Base-by-base conservation (phyloP, 2,329 filamentous ascomycete species). In the Colletotrichum eleusines region DNA sequence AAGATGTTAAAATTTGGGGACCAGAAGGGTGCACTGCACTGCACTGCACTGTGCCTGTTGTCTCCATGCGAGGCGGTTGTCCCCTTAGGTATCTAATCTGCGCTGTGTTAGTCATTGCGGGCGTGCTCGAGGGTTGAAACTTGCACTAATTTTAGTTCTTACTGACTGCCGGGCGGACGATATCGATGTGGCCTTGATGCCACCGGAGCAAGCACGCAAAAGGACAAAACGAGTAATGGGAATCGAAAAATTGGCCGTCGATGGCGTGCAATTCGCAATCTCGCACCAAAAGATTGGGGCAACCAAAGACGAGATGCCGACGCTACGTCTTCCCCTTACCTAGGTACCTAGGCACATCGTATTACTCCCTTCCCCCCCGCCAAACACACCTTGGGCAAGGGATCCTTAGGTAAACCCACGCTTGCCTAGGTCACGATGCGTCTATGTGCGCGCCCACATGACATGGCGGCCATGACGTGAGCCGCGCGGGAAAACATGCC, bases 401-500 rank as follows among this genome's bases (percentile, higher is more conserved):
- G 58, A 69, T n/a, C 61, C 61, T 44, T 20, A 20, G 42, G 57
- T 70, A 20, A 40, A 60, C 66, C 5, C 23, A n/a, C 38, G 48
- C 64, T 61, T 55, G 28, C 38, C 18, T 53, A 9, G 3, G 50
- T 8, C 11, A 26, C 38, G 28, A 42, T 28, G 62, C 31, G n/a
- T n/a, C n/a, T n/a, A n/a, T n/a, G n/a, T n/a, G n/a, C n/a, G n/a
- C 63, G 40, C 57, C 40, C 26, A 55, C 60, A 51, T 46, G 54
- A 35, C 54, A 51, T 48, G 54, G 28, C 46, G 26, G 48, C 46
- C 40, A 70, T 67, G 67, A 70, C 67, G 67, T 67, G 63, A 67
- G 67, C 67, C 51, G 63, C 67, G 28, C 54, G 63, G 62, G 63
- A 67, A 62, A 70, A 70, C 67, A 70, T 70, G 67, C 63, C 67